Evolutionary conservation across 768 basidiomycete species (phyloP), one percentile per base, ranked within the genome.

Genomic region (Psilocybe subaeruginosa): DNA sequence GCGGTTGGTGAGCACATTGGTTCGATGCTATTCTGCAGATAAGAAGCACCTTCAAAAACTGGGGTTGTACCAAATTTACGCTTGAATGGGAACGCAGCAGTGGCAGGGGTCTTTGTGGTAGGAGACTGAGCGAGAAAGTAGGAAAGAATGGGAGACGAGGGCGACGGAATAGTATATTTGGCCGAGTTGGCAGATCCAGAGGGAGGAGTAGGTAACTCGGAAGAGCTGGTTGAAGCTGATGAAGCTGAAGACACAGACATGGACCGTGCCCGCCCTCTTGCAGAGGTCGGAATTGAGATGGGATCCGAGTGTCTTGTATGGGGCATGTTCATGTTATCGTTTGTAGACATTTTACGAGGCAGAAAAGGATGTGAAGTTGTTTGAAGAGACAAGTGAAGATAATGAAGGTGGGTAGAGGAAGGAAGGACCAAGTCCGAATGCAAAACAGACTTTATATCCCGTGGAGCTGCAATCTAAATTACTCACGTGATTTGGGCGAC

Each of bases 91-190:
- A 88, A 87, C 7, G 86, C 84, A 3, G 79, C 65, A 39, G 63
- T 72, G 12, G 77, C 72, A 47, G 68, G 67, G 12, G 78, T 74
- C 0, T 78, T 66, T 66, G 85, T 87, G 12, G 86, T 76, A 8
- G 89, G 86, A 2, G 87, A 84, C 64, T 88, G 85, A 53, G 79
- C 77, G 45, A 91, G 71, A 73, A 90, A 88, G 71, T 89, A 87
- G 58, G 85, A 85, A 53, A 92, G 74, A 56, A 92, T 88, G 49
- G 91, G 91, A 3, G 91, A 91, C 6, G 84, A 82, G 5, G 89
- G 84, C 3, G 87, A 85, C 6, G 80, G 77, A 51, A 86, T 72
- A 49, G 79, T 75, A 50, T 86, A 68, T 48, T 78, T 79, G 2
- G 82, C 78, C 2, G 77, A 74, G 9, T 71, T 64, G 1, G 75